Evolutionary conservation across 192 early-diverging fungal genomes (phyloP).

Genomic region (Entomortierella chlamydospora): DNA sequence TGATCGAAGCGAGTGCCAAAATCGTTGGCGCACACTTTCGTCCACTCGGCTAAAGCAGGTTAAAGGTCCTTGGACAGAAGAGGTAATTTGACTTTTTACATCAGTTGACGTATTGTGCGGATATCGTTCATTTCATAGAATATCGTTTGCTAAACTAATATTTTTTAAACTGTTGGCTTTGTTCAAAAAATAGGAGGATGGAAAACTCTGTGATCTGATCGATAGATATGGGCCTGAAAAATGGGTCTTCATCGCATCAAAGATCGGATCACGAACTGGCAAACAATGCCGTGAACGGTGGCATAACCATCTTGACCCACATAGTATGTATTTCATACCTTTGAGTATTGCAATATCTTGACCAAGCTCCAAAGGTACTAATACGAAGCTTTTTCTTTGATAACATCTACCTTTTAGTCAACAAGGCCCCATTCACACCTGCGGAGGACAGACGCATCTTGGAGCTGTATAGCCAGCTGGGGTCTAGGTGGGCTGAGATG

Average conservation of each 20-base stretch:
- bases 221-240: slow-evolving; percentile 52
- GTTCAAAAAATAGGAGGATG: slow-evolving; percentile 23
- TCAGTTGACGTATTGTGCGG: no score
- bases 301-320: slow-evolving; percentile 51
- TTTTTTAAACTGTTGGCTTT: not conserved
- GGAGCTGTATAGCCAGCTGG: slow-evolving; percentile 40
- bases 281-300: slow-evolving; percentile 51
- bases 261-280: slow-evolving; percentile 46
- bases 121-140: not conserved
- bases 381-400: not conserved
- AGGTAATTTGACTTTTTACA: slow-evolving; percentile 20
- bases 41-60: slow-evolving; percentile 31
- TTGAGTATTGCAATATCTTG: not conserved
- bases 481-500: slow-evolving; percentile 54
- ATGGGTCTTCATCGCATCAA: slow-evolving; percentile 53
- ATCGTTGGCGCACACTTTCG: slow-evolving; percentile 40
- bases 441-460: slow-evolving; percentile 46
- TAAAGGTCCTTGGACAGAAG: slow-evolving; percentile 53
- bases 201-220: slow-evolving; percentile 36
- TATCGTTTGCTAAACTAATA: not conserved
- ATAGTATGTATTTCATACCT: slow-evolving; percentile 21
- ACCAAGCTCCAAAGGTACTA: not conserved
- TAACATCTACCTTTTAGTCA: slow-evolving; percentile 10
- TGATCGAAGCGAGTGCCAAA: slow-evolving; percentile 40
- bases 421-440: slow-evolving; percentile 46